Conservation (phyloP, 2,329 filamentous ascomycete species). For the Ophiocordyceps unilateralis region DNA sequence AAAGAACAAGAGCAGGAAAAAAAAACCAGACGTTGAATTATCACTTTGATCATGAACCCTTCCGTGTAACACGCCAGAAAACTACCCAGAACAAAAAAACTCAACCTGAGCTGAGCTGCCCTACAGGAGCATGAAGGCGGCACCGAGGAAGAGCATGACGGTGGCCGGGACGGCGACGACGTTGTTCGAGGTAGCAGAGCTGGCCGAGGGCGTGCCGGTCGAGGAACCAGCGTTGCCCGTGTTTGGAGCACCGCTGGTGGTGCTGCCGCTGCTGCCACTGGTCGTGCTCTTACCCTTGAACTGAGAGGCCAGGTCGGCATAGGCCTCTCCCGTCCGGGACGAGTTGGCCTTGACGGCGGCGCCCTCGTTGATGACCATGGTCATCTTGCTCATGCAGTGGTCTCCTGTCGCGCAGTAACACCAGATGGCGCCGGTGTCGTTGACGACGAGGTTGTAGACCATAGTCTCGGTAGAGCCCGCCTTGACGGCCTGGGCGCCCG, state of each 20-base stretch:
- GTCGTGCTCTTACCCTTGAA: background rate
- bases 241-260: no score
- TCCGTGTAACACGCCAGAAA: no score
- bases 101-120: no score
- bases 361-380: constrained; percentile 59
- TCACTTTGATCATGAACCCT: background rate
- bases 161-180: constrained; percentile 21
- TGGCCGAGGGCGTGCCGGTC: background rate
- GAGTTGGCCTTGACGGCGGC: constrained; percentile 27
- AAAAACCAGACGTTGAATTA: background rate
- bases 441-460: constrained; percentile 55
- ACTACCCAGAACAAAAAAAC: no score
- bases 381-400: constrained; percentile 63
- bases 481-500: constrained; percentile 47
- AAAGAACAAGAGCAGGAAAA: background rate
- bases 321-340: background rate
- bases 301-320: background rate
- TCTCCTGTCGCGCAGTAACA: constrained; percentile 58
- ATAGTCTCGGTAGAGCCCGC: constrained; percentile 33
- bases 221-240: constrained; percentile 1
- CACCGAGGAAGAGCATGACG: constrained; percentile 24
- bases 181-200: constrained; percentile 9
- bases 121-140: constrained; percentile 24
- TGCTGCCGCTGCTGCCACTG: background rate
- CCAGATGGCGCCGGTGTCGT: constrained; percentile 56